Conservation (phyloP, 2,329 filamentous ascomycete genomes). For the Pyrenochaeta sp. region DNA sequence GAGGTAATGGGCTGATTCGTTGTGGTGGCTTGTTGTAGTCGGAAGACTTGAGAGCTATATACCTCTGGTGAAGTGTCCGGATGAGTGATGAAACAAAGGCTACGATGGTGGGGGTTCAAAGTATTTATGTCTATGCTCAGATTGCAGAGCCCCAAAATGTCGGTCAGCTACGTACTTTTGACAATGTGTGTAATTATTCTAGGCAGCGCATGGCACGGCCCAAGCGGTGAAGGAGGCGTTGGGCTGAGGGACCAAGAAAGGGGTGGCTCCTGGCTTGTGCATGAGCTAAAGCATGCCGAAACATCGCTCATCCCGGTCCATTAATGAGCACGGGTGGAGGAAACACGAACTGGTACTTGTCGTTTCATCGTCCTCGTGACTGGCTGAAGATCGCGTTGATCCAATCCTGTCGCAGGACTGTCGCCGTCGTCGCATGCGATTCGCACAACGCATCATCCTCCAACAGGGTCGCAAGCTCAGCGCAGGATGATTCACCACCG, state of each 20-base stretch:
- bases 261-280: slow-evolving; percentile 48
- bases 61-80: slow-evolving; percentile 28
- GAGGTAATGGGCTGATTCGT: slow-evolving; percentile 16
- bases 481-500: slow-evolving; percentile 21
- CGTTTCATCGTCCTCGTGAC: slow-evolving; percentile 53
- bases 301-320: slow-evolving; percentile 47
- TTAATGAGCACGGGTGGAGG: slow-evolving; percentile 40
- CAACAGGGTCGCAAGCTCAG: slow-evolving; percentile 24
- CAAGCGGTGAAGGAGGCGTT: slow-evolving; percentile 51
- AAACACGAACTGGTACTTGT: slow-evolving; percentile 47
- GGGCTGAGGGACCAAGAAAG: slow-evolving; percentile 48
- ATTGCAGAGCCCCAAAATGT: slow-evolving; percentile 47
- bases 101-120: slow-evolving; percentile 36
- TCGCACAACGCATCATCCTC: slow-evolving; percentile 28
- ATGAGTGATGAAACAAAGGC: slow-evolving; percentile 45
- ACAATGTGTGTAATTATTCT: slow-evolving; percentile 50
- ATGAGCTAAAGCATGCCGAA: slow-evolving; percentile 46
- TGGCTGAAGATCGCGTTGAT: slow-evolving; percentile 45
- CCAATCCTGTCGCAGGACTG: slow-evolving; percentile 41
- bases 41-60: slow-evolving; percentile 23
- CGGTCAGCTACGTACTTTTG: slow-evolving; percentile 51
- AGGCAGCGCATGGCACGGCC: slow-evolving; percentile 46
- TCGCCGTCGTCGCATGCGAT: slow-evolving; percentile 27
- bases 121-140: slow-evolving; percentile 51
- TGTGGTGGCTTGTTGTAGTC: slow-evolving; percentile 16